Conservation (phyloP, 1,284 basidiomycete genomes). For the Tremellales sp. region DNA sequence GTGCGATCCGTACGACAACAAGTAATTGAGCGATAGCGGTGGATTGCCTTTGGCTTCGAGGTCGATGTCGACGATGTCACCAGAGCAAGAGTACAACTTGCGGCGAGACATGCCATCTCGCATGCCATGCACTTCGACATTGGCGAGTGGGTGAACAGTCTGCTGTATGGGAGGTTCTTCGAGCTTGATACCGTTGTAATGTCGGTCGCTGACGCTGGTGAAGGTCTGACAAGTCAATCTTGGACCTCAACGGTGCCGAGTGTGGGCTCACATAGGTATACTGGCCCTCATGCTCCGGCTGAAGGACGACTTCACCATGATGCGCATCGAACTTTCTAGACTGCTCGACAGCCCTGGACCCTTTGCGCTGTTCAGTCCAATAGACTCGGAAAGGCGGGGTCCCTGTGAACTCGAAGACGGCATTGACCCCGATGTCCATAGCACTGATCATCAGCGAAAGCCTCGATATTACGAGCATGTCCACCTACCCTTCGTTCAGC, state of each 20-base stretch:
- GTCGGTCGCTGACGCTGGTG: conserved; percentile 70
- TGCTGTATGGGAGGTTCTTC: conserved; percentile 72
- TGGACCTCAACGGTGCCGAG: background rate
- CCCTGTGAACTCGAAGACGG: conserved; percentile 79
- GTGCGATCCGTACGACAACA: conserved; percentile 60
- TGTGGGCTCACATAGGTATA: conserved; percentile 62
- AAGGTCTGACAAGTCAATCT: conserved; percentile 54
- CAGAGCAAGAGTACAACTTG: conserved; percentile 60
- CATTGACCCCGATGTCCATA: conserved; percentile 87
- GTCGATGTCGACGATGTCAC: conserved; percentile 66
- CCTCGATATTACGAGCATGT: conserved; percentile 8
- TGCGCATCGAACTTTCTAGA: conserved; percentile 60
- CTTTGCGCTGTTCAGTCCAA: conserved; percentile 70
- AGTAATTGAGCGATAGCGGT: conserved; percentile 78
- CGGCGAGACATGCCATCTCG: conserved; percentile 39
- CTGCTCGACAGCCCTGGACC: conserved; percentile 58
- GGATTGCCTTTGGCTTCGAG: conserved; percentile 78
- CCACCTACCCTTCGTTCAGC: conserved; percentile 78
- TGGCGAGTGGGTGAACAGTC: conserved; percentile 79
- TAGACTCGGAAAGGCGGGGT: conserved; percentile 82
- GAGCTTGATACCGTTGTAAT: conserved; percentile 70
- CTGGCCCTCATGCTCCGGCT: conserved; percentile 75
- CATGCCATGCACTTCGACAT: conserved; percentile 64
- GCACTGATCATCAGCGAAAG: conserved; percentile 58
- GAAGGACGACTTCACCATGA: conserved; percentile 76